Evolutionary conservation across 768 basidiomycete genomes (phyloP).

Genomic region (Ramaria sp.): DNA sequence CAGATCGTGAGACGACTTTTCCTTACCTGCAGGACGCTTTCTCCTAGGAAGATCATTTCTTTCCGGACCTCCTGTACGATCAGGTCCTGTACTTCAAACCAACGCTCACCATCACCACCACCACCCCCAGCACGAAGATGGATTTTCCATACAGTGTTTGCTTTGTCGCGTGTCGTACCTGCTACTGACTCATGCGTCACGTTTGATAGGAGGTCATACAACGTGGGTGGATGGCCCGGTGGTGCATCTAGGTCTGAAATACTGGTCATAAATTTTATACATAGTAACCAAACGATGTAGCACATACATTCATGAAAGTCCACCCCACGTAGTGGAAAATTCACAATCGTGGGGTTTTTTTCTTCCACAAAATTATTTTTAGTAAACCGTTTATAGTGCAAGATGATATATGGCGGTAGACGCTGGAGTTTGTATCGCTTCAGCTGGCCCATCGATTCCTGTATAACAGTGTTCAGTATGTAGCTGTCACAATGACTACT

Average conservation of each 20-base stretch:
- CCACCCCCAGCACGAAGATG: conserved; percentile 70
- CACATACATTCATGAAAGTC: conserved; percentile 86
- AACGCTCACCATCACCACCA: conserved; percentile 78
- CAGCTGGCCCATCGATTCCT: conserved; percentile 81
- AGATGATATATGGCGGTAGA: conserved; percentile 85
- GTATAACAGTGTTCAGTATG: conserved; percentile 2
- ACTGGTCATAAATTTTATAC: not conserved
- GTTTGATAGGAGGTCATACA: conserved; percentile 94
- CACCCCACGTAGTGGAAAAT: conserved; percentile 87
- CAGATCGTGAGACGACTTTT: not conserved
- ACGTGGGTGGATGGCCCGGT: conserved; percentile 44
- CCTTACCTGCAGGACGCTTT: conserved; percentile 85
- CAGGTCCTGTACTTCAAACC: conserved; percentile 95
- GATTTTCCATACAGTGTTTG: conserved; percentile 87
- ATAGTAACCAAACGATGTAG: conserved; percentile 14
- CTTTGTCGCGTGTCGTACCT: conserved; percentile 90
- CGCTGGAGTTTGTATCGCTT: conserved; percentile 84
- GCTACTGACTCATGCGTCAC: conserved; percentile 92
- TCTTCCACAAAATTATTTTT: conserved; percentile 96
- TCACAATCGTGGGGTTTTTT: conserved; percentile 98
- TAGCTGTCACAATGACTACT: not conserved
- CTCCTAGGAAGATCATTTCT: conserved; percentile 96
- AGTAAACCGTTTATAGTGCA: conserved; percentile 94
- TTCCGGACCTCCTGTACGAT: conserved; percentile 93
- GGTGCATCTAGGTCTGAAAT: conserved; percentile 68